Base-by-base conservation (phyloP, 2,329 filamentous ascomycete genomes). In the Rutstroemia sp. region DNA sequence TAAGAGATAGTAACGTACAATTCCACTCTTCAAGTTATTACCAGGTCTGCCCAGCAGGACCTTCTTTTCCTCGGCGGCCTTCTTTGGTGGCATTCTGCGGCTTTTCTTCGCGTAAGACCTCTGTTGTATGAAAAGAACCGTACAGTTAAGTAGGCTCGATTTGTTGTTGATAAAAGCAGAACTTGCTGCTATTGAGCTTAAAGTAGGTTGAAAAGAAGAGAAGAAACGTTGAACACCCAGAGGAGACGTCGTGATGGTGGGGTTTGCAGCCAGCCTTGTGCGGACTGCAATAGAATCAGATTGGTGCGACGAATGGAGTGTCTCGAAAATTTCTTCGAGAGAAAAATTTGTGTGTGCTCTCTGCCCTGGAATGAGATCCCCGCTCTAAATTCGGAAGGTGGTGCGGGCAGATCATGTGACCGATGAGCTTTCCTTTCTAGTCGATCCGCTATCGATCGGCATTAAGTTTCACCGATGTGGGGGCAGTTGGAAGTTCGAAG, bases 21-120 rank as follows among this genome's bases (percentile, higher is more conserved):
- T 99, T 79, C 94, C 95, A 79, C 90, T 96, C 85, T 97, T 99
- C 75, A 99, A 75, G 78, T 85, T 97, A 83, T 99, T 99, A 71
- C 94, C 94, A 65, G 94, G 94, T 72, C 94, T 83, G 75, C 94
- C 94, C 75, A 99, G 82, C 67, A 94, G 86, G 75, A 97, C 82
- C 86, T 97, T 97, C 82, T 97, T 89, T 81, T 96, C 88, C 69
- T 90, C 85, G 68, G 85, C 86, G 54, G 77, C 79, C 78, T 97
- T 97, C 83, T 99, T 99, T 73, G 94, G 94, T 76, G 90, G 81
- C 94, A 99, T 99, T 44, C 34, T 57, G 42, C 55, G 45, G 45
- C 61, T 68, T 41, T 62, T 72, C 75, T 78, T 82, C 69, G 79
- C 77, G 78, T 84, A 85, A 65, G 71, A 73, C 69, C 81, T 76